phyloP scores from a whole-genome alignment of 441 rosid genomes.

The Gossypium gossypioides region DNA sequence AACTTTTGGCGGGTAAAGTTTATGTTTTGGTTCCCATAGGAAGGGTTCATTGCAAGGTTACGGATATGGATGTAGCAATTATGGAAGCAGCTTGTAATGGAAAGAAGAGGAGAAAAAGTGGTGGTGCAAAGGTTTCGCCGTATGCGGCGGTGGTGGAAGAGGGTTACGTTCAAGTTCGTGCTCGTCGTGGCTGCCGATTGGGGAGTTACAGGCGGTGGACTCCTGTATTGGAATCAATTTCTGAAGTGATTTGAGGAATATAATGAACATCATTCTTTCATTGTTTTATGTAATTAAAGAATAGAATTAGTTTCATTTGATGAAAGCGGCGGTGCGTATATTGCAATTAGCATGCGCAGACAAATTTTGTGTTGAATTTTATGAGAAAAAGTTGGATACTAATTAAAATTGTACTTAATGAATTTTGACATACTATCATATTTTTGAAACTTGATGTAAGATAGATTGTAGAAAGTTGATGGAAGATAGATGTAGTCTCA shows the following conservation, averaged over 20 bases:
- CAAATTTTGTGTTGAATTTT: no score
- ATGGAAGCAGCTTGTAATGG: constrained; percentile 15
- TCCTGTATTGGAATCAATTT: constrained; percentile 34
- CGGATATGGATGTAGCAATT: constrained; percentile 18
- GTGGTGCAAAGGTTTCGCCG: constrained; percentile 23
- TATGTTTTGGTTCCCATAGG: constrained; percentile 22
- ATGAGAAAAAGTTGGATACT: no score
- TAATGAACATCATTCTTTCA: background rate
- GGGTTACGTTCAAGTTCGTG: background rate
- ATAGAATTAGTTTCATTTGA: background rate
- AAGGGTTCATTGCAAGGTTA: constrained; percentile 21
- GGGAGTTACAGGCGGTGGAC: constrained; percentile 23
- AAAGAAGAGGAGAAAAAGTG: constrained; percentile 11
- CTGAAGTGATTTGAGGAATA: constrained; percentile 15
- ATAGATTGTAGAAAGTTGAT: no score
- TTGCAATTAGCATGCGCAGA: no score
- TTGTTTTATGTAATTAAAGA: background rate
- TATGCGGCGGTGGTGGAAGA: constrained; percentile 1
- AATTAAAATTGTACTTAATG: no score
- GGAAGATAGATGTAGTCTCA: no score
- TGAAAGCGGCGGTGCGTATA: no score
- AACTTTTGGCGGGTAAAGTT: constrained; percentile 21
- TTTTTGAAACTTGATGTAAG: no score
- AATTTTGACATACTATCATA: no score
- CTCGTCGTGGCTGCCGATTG: constrained; percentile 1